Evolutionary conservation across 305 asterid species (phyloP).

Genomic region (Fraxinus sp.): DNA sequence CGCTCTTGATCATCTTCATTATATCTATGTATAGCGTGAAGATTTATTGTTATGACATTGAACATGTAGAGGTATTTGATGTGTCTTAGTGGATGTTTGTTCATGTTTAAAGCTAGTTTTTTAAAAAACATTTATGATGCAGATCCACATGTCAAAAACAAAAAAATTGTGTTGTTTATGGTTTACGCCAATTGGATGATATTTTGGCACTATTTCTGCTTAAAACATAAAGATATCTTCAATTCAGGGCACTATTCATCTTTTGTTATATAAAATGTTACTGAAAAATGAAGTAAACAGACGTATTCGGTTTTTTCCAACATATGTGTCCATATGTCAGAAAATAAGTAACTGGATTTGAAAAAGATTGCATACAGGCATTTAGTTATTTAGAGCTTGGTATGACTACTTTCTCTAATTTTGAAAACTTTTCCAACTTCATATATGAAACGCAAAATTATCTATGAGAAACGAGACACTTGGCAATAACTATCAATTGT

Average conservation of each 20-base stretch:
- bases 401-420: background rate
- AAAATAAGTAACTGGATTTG: background rate
- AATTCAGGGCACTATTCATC: background rate
- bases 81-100: background rate
- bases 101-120: background rate
- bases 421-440: background rate
- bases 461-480: background rate
- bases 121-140: background rate
- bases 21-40: background rate
- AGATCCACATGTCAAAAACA: background rate
- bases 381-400: background rate
- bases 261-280: background rate
- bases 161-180: background rate
- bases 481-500: background rate
- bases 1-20: background rate
- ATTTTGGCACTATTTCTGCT: background rate
- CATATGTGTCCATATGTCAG: background rate
- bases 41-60: background rate
- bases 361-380: background rate
- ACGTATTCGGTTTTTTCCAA: background rate
- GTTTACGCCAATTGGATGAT: background rate
- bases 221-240: background rate
- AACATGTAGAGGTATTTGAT: background rate
- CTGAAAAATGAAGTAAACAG: background rate
- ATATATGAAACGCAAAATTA: background rate